Evolutionary conservation across 345 rosid species (phyloP), one percentile per base, ranked within the genome.

Genomic region (Trapa bicornis): DNA sequence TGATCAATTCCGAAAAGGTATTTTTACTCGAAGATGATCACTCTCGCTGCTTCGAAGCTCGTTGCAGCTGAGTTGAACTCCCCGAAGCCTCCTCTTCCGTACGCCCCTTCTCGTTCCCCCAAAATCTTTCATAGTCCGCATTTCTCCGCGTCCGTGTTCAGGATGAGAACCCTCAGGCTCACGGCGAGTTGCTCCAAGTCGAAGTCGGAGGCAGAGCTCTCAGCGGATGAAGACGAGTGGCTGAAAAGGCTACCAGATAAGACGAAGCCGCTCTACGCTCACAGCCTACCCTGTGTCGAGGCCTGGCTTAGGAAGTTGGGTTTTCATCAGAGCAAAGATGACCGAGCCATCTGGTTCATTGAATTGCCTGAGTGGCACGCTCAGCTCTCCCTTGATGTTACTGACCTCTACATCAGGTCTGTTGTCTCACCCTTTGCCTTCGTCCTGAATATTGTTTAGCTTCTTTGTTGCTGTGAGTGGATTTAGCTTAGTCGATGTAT

Each of bases 351-450:
- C 68, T 93, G 96, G 97, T 67, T 82, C 39, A 69, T 88, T 58
- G 86, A 94, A 71, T 87, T 88, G 71, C 84, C 81, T 60, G 92
- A 91, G 70, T 94, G 97, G 96, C 87, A 87, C 17, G 99, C 95
- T 32, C 97, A 89, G 43, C 63, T 90, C 60, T 87, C 92, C 16
- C 97, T 93, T 54, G 98, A 90, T 61, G 78, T 88, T 41, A 90
- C 96, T 64, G 98, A 90, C 72, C 88, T 93, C 48, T 87, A 71
- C 79, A 83, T 87, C 33, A 88, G 96, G 98, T 92, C 48, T 45
- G 67, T 15, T 62, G 41, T n/a, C 42, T 61, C 39, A 13, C 52
- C 29, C 3, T 10, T 42, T 39, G 50, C 37, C 5, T 41, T 41
- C 29, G 29, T 22, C 43, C 43, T 8, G 43, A 41, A 2, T 41